Evolutionary conservation across 2,329 filamentous ascomycete genomes (phyloP), one percentile per base, ranked within the genome.

Genomic region (Xenosphaeropsis pyriputrescens): DNA sequence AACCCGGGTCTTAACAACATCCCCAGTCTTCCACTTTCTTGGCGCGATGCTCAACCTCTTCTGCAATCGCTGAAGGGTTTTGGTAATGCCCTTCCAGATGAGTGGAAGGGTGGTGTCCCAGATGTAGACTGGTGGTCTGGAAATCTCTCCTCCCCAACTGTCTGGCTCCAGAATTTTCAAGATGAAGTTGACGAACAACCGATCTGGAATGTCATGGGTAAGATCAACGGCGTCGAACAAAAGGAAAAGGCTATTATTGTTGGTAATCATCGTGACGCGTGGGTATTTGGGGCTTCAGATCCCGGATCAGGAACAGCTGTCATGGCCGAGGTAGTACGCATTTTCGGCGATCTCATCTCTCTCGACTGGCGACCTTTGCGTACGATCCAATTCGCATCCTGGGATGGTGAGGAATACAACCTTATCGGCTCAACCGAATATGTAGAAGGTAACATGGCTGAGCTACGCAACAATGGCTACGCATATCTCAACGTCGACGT

Each of bases 301-400:
- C 83, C 91, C 1, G 85, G 86, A 46, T 83, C 83, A 39, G 91
- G 89, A 18, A 93, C 86, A 0, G 89, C 89, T 5, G 70, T 96
- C 31, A 80, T 98, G 69, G 70, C 96, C 38, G 91, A 98, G 61
- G 68, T 96, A 41, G 78, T 83, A 16, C 77, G 82, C 33, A 76
- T 94, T 35, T 84, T 98, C 50, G 85, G 86, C 31, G 75, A 85
- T 45, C 70, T 96, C 13, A 67, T 78, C 16, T 59, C 67, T 13
- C 72, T 76, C 40, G 89, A 88, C 38, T 98, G 91, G 91, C 72
- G 83, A 18, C 91, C 91, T 1, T 66, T 93, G 13, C 79, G 91
- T n/a, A 93, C 85, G 3, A 93, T 98, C 45, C 83, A 93, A 56
- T 96, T 98, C 57, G 86, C 88, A 52, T 94, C 85, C 26, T 98